These are phyloP conservation scores for Mrakia blollopis DNA, from an alignment of 768 basidiomycete species.

Conservation along the genomic window DNA sequence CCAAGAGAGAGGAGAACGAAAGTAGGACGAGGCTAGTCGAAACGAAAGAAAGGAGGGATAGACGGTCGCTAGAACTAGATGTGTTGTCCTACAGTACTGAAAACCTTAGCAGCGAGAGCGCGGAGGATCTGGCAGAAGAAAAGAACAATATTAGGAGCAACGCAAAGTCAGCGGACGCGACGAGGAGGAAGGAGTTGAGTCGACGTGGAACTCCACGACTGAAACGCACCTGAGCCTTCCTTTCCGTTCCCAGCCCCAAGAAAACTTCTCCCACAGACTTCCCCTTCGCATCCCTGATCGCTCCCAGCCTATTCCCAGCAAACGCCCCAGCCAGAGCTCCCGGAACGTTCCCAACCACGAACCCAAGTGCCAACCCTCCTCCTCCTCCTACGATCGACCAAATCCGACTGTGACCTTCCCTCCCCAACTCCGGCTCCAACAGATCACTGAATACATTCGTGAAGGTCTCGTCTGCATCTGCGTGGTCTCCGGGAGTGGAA, in stretches of 20 bases:
- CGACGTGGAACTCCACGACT: background rate
- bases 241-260: slow-evolving; percentile 61
- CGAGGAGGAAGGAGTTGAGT: background rate
- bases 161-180: slow-evolving; percentile 25
- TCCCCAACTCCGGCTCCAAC: slow-evolving; percentile 21
- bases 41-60: background rate
- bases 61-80: slow-evolving; percentile 1
- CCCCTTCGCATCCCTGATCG: slow-evolving; percentile 85
- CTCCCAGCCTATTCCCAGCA: slow-evolving; percentile 85
- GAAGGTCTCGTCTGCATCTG: slow-evolving; percentile 31
- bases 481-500: slow-evolving; percentile 17
- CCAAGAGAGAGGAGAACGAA: no score
- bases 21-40: background rate
- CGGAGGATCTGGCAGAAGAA: slow-evolving; percentile 60
- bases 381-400: slow-evolving; percentile 34
- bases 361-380: slow-evolving; percentile 56
- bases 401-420: slow-evolving; percentile 18
- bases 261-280: slow-evolving; percentile 90
- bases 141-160: no score
- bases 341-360: slow-evolving; percentile 72
- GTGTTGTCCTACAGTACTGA: slow-evolving; percentile 14
- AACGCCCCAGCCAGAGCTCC: slow-evolving; percentile 76
- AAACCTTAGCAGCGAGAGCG: slow-evolving; percentile 72
- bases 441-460: slow-evolving; percentile 26
- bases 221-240: slow-evolving; percentile 75